These are phyloP conservation scores for Gillenia trifoliata DNA, from an alignment of 306 rosid genomes.

Conservation along the genomic window DNA sequence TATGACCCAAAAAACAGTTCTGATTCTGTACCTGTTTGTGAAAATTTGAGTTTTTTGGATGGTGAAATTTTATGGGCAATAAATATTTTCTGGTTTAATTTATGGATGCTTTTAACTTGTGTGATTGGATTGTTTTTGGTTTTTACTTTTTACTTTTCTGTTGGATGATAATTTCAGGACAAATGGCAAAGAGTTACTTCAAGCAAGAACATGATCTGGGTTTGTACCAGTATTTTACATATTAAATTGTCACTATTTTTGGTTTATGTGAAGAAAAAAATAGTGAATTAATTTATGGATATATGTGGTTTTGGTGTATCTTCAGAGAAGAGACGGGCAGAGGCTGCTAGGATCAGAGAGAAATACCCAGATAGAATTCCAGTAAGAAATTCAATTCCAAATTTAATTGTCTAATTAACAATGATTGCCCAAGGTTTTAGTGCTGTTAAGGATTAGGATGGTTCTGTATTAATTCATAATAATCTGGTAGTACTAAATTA, in stretches of 20 bases:
- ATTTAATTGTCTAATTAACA: neutral
- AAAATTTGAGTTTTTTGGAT: neutral
- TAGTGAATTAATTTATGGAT: neutral
- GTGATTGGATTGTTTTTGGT: neutral
- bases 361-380: conserved; percentile 93
- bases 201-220: conserved; percentile 98
- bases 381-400: conserved; percentile 37
- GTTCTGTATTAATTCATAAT: neutral
- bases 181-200: conserved; percentile 92
- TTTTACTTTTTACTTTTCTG: neutral
- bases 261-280: neutral
- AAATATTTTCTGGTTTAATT: too few relatives aligned
- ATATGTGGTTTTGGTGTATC: conserved; percentile 7
- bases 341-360: conserved; percentile 88
- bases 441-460: neutral
- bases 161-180: conserved; percentile 45
- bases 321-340: conserved; percentile 86
- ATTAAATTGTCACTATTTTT: neutral
- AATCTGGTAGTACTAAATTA: too few relatives aligned
- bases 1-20: neutral
- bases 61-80: neutral
- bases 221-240: conserved; percentile 15
- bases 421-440: neutral
- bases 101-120: neutral
- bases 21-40: neutral